phyloP scores from a whole-genome alignment of 306 rosid genomes.

The Fragaria nilgerrensis region DNA sequence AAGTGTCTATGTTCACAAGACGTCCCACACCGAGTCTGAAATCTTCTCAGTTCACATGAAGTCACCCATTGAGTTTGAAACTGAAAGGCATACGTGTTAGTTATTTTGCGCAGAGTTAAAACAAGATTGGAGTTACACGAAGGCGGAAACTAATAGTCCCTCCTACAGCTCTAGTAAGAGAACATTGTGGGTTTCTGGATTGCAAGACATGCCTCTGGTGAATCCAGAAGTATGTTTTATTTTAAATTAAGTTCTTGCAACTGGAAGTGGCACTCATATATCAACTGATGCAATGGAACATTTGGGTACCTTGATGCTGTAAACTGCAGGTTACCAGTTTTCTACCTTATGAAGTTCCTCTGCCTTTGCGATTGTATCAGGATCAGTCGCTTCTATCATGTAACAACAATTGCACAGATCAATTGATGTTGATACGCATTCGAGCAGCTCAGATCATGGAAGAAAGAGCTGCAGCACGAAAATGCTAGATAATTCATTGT shows the following conservation, averaged over 20 bases:
- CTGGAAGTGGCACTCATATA: not conserved
- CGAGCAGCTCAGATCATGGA: too few relatives aligned
- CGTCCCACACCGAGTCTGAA: not conserved
- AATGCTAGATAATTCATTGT: not conserved
- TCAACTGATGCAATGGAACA: too few relatives aligned
- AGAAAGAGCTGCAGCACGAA: not conserved
- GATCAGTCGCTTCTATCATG: too few relatives aligned
- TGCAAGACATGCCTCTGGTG: conserved; percentile 21
- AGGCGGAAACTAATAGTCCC: not conserved
- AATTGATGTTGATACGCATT: too few relatives aligned
- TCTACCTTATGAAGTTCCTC: too few relatives aligned
- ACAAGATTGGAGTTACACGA: not conserved
- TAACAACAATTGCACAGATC: too few relatives aligned
- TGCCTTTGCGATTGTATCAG: too few relatives aligned
- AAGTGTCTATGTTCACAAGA: not conserved
- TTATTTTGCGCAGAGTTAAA: not conserved
- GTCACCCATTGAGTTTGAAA: not conserved
- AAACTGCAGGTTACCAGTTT: not conserved
- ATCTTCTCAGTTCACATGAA: not conserved
- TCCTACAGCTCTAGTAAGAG: too few relatives aligned
- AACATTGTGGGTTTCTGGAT: conserved; percentile 21
- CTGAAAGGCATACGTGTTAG: not conserved
- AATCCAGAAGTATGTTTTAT: not conserved
- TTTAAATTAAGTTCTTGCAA: not conserved
- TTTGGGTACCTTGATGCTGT: too few relatives aligned